These are phyloP conservation scores for Penicillium waksmanii DNA, from an alignment of 495 filamentous ascomycete genomes.

Conservation along the genomic window DNA sequence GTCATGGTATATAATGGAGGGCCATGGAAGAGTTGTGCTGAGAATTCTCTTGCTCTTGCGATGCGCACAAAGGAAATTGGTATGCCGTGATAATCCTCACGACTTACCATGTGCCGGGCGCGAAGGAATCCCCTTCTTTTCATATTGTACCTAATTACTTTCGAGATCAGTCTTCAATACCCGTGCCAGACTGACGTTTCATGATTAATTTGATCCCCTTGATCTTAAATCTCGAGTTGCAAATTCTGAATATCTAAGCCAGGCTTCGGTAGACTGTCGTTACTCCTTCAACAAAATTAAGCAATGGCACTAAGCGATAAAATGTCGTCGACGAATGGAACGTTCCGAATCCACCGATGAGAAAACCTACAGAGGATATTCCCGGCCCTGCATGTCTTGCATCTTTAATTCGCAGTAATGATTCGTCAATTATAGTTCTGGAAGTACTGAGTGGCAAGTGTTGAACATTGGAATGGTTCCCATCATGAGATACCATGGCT, in stretches of 20 bases:
- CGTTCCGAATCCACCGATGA: not conserved
- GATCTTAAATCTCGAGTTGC: not conserved
- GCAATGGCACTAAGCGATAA: not conserved
- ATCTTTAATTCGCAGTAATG: too few relatives aligned
- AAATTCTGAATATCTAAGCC: not conserved
- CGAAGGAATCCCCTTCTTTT: not conserved
- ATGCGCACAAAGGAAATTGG: not conserved
- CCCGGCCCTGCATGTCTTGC: too few relatives aligned
- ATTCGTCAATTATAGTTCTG: too few relatives aligned
- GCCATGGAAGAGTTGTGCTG: not conserved
- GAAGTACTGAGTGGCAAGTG: too few relatives aligned
- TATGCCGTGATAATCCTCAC: constrained; percentile 11
- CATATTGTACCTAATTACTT: not conserved
- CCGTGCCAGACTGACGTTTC: constrained; percentile 17
- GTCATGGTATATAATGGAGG: not conserved
- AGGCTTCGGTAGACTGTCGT: not conserved
- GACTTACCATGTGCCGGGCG: constrained; percentile 1
- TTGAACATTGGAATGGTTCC: too few relatives aligned
- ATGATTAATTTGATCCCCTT: constrained; percentile 10
- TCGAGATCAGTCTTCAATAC: constrained; percentile 19
- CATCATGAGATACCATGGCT: too few relatives aligned
- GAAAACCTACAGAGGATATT: not conserved
- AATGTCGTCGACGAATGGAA: too few relatives aligned
- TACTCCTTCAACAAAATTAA: not conserved
- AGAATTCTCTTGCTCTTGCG: not conserved